Evolutionary conservation across 2,329 filamentous ascomycete species (phyloP).

Genomic region (Aspergillus jensenii): DNA sequence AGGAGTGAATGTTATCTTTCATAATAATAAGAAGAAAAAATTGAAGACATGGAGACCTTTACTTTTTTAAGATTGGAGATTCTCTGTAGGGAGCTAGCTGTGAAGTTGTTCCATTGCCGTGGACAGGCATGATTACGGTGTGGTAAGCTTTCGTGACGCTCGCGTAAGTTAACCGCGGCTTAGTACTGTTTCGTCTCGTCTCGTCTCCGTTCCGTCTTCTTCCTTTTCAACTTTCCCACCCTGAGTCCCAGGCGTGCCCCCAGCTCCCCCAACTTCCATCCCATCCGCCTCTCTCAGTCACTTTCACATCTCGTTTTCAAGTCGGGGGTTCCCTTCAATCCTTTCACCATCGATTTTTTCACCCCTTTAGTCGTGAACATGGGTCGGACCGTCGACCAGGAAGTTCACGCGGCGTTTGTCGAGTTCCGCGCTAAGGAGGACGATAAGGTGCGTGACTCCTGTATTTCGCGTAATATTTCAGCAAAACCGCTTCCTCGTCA

Average conservation of each 20-base stretch:
- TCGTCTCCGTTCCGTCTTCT: constrained; percentile 16
- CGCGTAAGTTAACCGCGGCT: constrained; percentile 29
- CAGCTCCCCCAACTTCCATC: constrained; percentile 16
- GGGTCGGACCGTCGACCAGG: constrained; percentile 53
- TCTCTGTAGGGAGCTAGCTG: no score
- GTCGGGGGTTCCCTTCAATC: constrained; percentile 6
- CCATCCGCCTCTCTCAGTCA: constrained; percentile 10
- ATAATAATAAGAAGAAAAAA: neutral
- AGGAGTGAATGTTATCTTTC: neutral
- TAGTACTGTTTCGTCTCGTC: constrained; percentile 23
- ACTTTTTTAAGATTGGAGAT: no score
- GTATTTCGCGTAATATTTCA: constrained; percentile 46
- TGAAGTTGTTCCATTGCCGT: neutral
- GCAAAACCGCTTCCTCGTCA: constrained; percentile 24
- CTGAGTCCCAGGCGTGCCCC: constrained; percentile 17
- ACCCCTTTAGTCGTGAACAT: constrained; percentile 36
- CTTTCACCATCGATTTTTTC: constrained; percentile 26
- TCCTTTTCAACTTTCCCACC: constrained; percentile 14
- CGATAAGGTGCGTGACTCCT: constrained; percentile 46
- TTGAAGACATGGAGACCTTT: neutral
- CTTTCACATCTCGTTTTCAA: constrained; percentile 17
- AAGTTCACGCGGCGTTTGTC: constrained; percentile 54
- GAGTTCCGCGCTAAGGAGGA: constrained; percentile 56
- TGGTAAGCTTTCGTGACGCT: constrained; percentile 22
- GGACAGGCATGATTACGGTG: constrained; percentile 4